Conservation (phyloP, 108 stramenopile genomes). For the Cyclostephanos invisitatus region DNA sequence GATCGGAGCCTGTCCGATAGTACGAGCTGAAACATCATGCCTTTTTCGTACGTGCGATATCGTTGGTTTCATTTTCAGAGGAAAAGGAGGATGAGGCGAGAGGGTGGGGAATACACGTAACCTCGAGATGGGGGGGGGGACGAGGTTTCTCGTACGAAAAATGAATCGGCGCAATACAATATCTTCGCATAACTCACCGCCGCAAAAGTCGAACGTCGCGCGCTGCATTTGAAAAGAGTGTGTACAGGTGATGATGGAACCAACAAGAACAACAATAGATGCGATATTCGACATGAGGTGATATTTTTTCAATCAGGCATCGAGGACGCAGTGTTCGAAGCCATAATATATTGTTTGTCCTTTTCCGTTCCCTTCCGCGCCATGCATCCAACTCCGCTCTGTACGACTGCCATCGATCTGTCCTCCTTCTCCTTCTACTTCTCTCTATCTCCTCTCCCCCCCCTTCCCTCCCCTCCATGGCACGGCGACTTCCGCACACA, state of each 20-base stretch:
- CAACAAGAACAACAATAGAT: too few species aligned
- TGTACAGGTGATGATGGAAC: background rate
- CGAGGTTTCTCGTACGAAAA: background rate
- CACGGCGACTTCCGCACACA: background rate
- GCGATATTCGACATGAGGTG: too few species aligned
- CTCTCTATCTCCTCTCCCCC: too few species aligned
- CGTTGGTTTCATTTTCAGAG: background rate
- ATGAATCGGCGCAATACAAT: background rate
- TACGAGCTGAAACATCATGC: slow-evolving; percentile 80
- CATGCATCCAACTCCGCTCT: too few species aligned
- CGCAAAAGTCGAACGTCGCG: slow-evolving; percentile 80
- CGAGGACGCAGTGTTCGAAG: too few species aligned
- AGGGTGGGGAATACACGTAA: background rate
- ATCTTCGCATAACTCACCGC: slow-evolving; percentile 32
- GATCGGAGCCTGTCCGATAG: slow-evolving; percentile 60
- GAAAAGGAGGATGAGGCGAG: too few species aligned
- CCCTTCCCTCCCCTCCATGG: background rate
- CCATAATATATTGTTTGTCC: too few species aligned
- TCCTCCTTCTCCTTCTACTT: too few species aligned
- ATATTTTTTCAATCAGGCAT: too few species aligned
- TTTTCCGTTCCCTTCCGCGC: too few species aligned
- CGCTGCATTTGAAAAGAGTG: background rate
- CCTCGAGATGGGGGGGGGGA: background rate
- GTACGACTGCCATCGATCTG: too few species aligned
- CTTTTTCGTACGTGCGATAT: slow-evolving; percentile 5